These are phyloP conservation scores for Selenicereus undatus DNA, from an alignment of 148 eudicot genomes.

Conservation along the genomic window DNA sequence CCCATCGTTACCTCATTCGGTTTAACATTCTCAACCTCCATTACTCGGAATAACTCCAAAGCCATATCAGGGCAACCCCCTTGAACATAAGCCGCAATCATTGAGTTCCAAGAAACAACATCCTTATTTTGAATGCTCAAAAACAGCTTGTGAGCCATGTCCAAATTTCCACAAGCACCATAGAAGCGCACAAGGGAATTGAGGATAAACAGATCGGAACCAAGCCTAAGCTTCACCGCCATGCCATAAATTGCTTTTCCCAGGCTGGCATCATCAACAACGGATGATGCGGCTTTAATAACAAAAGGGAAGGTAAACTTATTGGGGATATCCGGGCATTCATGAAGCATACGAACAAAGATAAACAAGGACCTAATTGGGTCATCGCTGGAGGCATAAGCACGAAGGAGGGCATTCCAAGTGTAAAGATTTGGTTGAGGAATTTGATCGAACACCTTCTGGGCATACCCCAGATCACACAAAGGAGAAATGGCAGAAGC, in stretches of 20 bases:
- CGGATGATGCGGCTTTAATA: background rate
- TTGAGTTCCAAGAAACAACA: constrained; percentile 19
- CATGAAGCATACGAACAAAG: background rate
- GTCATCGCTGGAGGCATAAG: background rate
- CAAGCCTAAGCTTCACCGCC: background rate
- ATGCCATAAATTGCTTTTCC: background rate
- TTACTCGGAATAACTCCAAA: background rate
- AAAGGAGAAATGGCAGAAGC: background rate
- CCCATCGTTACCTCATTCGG: constrained; percentile 20
- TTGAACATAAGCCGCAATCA: background rate
- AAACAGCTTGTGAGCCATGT: background rate
- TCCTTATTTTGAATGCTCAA: background rate
- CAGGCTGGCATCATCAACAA: background rate
- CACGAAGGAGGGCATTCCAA: constrained; percentile 3
- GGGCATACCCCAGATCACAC: background rate
- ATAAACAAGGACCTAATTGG: background rate
- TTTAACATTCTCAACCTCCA: background rate
- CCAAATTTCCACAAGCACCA: background rate
- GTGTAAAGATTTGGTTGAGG: constrained; percentile 2
- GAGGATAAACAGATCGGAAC: background rate
- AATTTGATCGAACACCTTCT: constrained; percentile 4
- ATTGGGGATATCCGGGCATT: background rate
- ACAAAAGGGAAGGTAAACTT: background rate
- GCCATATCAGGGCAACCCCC: background rate
- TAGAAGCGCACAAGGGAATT: background rate